Evolutionary conservation across 495 filamentous ascomycete species (phyloP).

Genomic region (Aspergillus coremiiformis): DNA sequence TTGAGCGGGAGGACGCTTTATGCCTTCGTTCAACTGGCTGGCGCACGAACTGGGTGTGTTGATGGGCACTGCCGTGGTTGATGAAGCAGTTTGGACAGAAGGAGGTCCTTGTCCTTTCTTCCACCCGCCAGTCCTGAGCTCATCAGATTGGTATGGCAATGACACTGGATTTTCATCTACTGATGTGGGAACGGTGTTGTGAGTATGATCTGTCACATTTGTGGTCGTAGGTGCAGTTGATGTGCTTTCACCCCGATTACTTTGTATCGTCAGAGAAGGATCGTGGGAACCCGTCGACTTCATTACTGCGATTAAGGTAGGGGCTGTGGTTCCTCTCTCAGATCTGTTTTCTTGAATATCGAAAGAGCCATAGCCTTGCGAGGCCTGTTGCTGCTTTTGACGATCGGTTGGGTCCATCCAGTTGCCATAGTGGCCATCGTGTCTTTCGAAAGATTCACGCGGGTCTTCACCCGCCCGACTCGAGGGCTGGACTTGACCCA

Average conservation of each 20-base stretch:
- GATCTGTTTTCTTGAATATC: conserved; percentile 21
- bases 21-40: conserved; percentile 1
- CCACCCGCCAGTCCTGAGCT: not conserved
- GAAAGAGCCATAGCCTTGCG: conserved; percentile 3
- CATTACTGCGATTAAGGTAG: conserved; percentile 18
- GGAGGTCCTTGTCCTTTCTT: not conserved
- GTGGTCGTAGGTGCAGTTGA: conserved; percentile 36
- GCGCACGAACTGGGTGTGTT: not conserved
- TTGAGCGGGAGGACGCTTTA: conserved; percentile 13
- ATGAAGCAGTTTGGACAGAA: not conserved
- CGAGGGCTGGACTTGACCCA: conserved; percentile 8
- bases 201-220: conserved; percentile 31
- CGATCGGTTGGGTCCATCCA: conserved; percentile 32
- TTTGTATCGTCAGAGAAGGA: conserved; percentile 18
- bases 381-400: conserved; percentile 18
- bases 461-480: not conserved
- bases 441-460: conserved; percentile 20
- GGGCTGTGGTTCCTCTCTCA: conserved; percentile 17
- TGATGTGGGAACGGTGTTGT: conserved; percentile 32
- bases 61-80: not conserved
- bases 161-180: conserved; percentile 23
- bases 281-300: conserved; percentile 23
- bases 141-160: not conserved
- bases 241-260: conserved; percentile 29
- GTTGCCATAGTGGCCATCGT: conserved; percentile 38